Base-by-base conservation (phyloP, 441 rosid genomes). In the Populus hybrid region DNA sequence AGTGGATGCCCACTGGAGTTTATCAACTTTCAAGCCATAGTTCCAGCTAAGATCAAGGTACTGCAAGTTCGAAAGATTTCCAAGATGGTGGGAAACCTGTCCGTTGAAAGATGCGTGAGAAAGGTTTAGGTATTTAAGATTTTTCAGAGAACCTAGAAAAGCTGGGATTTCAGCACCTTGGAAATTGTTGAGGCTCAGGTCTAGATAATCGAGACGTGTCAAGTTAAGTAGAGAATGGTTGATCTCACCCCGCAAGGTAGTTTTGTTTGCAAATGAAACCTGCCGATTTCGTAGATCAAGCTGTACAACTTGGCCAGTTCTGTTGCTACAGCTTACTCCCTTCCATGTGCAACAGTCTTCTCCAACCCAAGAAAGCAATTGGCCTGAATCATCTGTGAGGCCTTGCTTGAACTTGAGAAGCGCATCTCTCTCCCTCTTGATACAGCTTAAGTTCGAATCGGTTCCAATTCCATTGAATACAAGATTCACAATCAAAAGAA, bases 41-140 rank as follows among this genome's bases (percentile, higher is more conserved):
- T 68, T 46, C 46, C 72, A 21, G 4, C 73, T 59, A 28, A 82
- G 80, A 67, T 82, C 81, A 68, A 84, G 84, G 68, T 79, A 77
- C 34, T 20, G 69, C 78, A 82, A 75, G 36, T 69, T 79, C 0
- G 82, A 77, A 66, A 84, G 75, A 59, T 84, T 79, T 32, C 85
- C 85, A n/a, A 84, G 70, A 11, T 75, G 74, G 14, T 78, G 61
- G 16, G 81, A 77, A 34, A 84, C 59, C 0, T 77, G 68, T 34
- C 86, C 88, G 5, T 69, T 57, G 70, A 87, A 85, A 18, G 84
- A 77, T 18, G 87, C 26, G 1, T 0, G 2, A 57, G 65, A 38
- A 20, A 59, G 69, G 35, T 67, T 67, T 24, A 67, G 35, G 24
- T 67, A 67, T 67, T 14, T 67, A 4, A 67, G 28, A 28, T 67